These are phyloP conservation scores for Chlorencoelia australis DNA, from an alignment of 2,329 filamentous ascomycete species.

Conservation along the genomic window DNA sequence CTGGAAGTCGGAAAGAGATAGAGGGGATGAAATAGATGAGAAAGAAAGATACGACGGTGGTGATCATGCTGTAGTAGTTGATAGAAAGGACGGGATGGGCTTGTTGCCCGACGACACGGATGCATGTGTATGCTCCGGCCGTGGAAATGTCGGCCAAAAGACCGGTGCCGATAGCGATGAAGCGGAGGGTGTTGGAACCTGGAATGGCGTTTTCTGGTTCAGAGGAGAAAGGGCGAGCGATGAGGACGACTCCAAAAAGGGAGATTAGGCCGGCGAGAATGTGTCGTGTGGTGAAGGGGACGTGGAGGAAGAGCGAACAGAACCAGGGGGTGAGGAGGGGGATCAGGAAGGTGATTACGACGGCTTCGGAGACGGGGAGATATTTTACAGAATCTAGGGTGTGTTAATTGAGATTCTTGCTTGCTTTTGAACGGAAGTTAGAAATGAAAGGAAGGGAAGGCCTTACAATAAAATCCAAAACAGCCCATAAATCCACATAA, in stretches of 20 bases:
- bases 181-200: conserved; percentile 13
- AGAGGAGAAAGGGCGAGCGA: conserved; percentile 49
- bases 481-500: conserved; percentile 67
- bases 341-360: conserved; percentile 78
- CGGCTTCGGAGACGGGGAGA: conserved; percentile 76
- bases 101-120: conserved; percentile 70
- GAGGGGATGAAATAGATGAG: conserved; percentile 36
- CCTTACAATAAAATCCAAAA: conserved; percentile 42
- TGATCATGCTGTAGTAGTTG: conserved; percentile 69
- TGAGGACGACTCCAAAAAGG: conserved; percentile 70
- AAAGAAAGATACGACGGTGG: conserved; percentile 53
- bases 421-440: neutral
- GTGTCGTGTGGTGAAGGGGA: conserved; percentile 69
- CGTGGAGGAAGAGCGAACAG: conserved; percentile 62
- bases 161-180: conserved; percentile 60
- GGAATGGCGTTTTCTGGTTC: conserved; percentile 9
- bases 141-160: conserved; percentile 70
- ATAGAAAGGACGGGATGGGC: conserved; percentile 79
- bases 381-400: conserved; percentile 43
- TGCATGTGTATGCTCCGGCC: conserved; percentile 62
- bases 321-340: conserved; percentile 74
- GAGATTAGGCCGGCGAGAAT: conserved; percentile 68
- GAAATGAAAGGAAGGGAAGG: neutral
- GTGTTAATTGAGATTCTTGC: neutral
- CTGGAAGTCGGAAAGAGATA: conserved; percentile 36